phyloP scores from a whole-genome alignment of 805 yeast genomes.

The Candida sakaeoensis region DNA sequence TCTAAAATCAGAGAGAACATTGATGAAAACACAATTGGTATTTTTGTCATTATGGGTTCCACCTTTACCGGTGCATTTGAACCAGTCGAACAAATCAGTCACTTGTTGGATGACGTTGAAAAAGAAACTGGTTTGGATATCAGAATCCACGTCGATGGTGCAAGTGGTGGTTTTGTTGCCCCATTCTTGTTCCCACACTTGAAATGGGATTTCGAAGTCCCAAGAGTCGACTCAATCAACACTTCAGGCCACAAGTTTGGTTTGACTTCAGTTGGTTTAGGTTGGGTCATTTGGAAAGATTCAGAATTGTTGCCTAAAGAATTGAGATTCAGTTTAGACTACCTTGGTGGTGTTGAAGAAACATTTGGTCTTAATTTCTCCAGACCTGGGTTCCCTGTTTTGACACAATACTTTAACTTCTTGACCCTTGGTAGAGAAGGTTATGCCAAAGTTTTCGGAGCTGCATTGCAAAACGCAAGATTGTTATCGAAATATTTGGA shows the following conservation, averaged over 20 bases:
- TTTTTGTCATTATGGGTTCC: conserved; percentile 83
- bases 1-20: conserved; percentile 55
- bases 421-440: conserved; percentile 70
- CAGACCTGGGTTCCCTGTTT: conserved; percentile 87
- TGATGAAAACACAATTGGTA: conserved; percentile 92
- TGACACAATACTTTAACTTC: conserved; percentile 83
- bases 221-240: conserved; percentile 79
- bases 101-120: conserved; percentile 69
- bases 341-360: conserved; percentile 86
- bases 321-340: conserved; percentile 72
- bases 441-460: conserved; percentile 57
- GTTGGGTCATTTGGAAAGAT: conserved; percentile 87
- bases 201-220: conserved; percentile 79
- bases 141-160: conserved; percentile 92
- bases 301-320: conserved; percentile 60
- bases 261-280: conserved; percentile 83
- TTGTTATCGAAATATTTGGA: conserved; percentile 60
- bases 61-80: conserved; percentile 94
- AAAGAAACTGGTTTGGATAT: conserved; percentile 60
- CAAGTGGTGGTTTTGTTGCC: conserved; percentile 86
- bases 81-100: conserved; percentile 57
- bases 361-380: conserved; percentile 85
- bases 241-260: conserved; percentile 95
- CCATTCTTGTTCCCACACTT: conserved; percentile 76
- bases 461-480: conserved; percentile 71